Base-by-base conservation (phyloP, 345 rosid species). In the Hypericum androsaemum region DNA sequence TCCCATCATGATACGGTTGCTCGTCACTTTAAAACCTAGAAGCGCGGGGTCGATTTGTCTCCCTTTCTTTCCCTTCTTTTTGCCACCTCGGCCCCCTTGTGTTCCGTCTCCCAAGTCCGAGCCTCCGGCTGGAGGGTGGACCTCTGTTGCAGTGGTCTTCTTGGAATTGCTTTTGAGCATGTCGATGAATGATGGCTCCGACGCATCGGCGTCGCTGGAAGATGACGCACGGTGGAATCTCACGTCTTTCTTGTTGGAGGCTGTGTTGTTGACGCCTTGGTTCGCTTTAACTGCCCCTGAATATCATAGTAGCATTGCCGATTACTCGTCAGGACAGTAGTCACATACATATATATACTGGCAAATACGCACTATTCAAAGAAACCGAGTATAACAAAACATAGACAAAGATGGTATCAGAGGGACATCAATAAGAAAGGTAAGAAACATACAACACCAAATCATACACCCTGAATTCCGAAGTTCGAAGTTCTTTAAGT, bases 1-100 rank as follows among this genome's bases (percentile, higher is more conserved):
- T 12, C 95, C 97, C 95, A 85, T 89, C 77, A 89, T 76, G 12
- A 88, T 84, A 8, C 95, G 97, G 60, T 89, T 89, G 80, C 97
- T 89, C 1, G 86, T 65, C 16, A 89, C 95, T 57, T 86, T 89
- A 63, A 89, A 89, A 39, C 97, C 97, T 36, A 89, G 85, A 54
- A 85, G 95, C 28, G 95, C 78, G 0, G 86, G 97, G 71, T 89
- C 94, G 0, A 86, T 77, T 58, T 89, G 97, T 66, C 82, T 78
- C 54, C 94, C 94, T 61, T 81, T 86, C 76, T 89, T 89, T 50
- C 92, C 97, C 64, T 86, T 89, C 86, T 79, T 89, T 69, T 86
- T 88, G 17, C 81, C 82, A 4, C 76, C 59, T 53, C 72, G 68
- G 38, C 39, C 62, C 4, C 43, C 67, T 47, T 73, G 75, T 3